A percentile compares a stretch with the other conserved stretches of the same genome.
These are phyloP conservation scores for Saturnispora serradocipensis DNA, from an alignment of 805 yeast species.

Conservation along the genomic window DNA sequence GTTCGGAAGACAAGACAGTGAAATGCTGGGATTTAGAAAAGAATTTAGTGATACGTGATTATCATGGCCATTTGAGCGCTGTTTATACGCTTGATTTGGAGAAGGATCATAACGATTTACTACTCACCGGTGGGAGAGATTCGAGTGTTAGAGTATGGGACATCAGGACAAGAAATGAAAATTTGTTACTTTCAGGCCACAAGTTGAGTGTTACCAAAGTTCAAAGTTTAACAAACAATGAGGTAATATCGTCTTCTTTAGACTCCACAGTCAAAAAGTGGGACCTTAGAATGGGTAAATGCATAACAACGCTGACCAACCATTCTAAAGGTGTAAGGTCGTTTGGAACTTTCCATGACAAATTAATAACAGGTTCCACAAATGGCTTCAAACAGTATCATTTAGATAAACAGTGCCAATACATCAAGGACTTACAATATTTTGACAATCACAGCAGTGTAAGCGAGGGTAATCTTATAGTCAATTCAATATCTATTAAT, in stretches of 20 bases:
- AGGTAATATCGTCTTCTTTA: conserved; percentile 70
- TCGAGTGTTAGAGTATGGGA: conserved; percentile 89
- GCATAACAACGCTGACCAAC: conserved; percentile 66
- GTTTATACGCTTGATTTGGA: conserved; percentile 65
- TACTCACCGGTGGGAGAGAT: conserved; percentile 87
- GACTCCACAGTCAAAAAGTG: conserved; percentile 83
- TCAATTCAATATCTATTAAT: conserved; percentile 54
- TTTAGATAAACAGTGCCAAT: conserved; percentile 59
- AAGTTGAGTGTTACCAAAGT: conserved; percentile 65
- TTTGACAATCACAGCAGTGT: conserved; percentile 30
- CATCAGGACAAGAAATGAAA: conserved; percentile 66
- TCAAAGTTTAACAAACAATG: conserved; percentile 70
- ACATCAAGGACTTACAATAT: conserved; percentile 42
- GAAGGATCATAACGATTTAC: conserved; percentile 79
- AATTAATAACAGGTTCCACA: conserved; percentile 70
- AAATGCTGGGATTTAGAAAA: conserved; percentile 95
- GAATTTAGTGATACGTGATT: conserved; percentile 72
- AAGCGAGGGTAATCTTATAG: conserved; percentile 32
- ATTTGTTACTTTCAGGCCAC: conserved; percentile 77
- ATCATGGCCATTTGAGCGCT: conserved; percentile 91
- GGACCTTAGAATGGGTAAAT: conserved; percentile 78
- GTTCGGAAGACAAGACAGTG: conserved; percentile 87
- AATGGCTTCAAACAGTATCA: conserved; percentile 80
- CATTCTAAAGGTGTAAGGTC: conserved; percentile 78
- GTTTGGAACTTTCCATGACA: conserved; percentile 53